These are phyloP conservation scores for Dendrocalamus sinicus DNA, from an alignment of 176 grass and related monocot genomes.

Conservation along the genomic window DNA sequence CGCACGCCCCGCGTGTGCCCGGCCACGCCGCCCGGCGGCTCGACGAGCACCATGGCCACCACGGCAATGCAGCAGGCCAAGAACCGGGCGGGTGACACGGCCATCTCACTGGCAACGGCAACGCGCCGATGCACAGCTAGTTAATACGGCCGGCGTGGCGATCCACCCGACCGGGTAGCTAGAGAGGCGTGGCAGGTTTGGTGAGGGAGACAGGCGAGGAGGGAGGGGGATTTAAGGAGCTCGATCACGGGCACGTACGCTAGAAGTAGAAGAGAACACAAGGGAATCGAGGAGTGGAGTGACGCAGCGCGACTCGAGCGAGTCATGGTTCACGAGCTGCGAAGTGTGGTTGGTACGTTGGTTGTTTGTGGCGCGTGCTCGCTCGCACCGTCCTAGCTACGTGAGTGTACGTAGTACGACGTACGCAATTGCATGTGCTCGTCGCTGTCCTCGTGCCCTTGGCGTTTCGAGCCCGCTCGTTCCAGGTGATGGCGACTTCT, in stretches of 20 bases:
- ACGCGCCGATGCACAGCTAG: neutral
- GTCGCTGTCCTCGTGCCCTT: conserved; percentile 17
- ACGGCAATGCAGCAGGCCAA: conserved; percentile 17
- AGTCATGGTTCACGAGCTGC: conserved; percentile 47
- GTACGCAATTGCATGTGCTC: conserved; percentile 28
- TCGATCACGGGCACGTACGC: conserved; percentile 39
- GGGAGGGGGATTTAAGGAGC: conserved; percentile 37
- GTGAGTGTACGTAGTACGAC: neutral
- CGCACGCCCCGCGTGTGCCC: conserved; percentile 62
- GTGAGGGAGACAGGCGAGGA: conserved; percentile 7
- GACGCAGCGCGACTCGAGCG: neutral
- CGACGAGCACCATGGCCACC: neutral
- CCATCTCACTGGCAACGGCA: neutral
- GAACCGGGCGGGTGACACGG: neutral
- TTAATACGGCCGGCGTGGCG: neutral
- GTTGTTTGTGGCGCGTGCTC: conserved; percentile 22
- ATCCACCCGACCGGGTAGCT: conserved; percentile 12
- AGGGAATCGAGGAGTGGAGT: conserved; percentile 35
- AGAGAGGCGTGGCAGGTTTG: conserved; percentile 28
- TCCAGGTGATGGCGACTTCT: conserved; percentile 39
- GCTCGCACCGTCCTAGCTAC: conserved; percentile 39
- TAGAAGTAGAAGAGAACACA: conserved; percentile 11
- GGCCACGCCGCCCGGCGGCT: neutral
- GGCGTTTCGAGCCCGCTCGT: neutral
- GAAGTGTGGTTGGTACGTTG: conserved; percentile 32